Conservation (phyloP, 306 rosid genomes). For the Malus orientalis region DNA sequence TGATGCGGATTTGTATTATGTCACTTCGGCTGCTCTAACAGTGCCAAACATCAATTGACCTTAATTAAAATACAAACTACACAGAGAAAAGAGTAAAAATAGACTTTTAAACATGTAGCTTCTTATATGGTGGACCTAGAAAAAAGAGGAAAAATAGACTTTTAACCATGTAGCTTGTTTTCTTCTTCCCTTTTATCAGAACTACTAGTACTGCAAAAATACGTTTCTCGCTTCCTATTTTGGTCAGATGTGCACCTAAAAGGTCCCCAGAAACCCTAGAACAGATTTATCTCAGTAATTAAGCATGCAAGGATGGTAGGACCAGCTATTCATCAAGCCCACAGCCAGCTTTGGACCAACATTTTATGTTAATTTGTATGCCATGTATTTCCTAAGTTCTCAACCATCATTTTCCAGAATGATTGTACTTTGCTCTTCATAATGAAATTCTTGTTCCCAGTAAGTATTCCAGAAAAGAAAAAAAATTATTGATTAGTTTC, state of each 20-base stretch:
- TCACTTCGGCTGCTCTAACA: not conserved
- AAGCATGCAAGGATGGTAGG: constrained; percentile 12
- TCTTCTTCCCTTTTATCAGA: constrained; percentile 11
- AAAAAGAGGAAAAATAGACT: not conserved
- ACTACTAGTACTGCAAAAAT: not conserved
- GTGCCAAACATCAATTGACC: not conserved
- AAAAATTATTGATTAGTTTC: not conserved
- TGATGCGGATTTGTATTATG: not conserved
- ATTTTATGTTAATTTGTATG: not conserved
- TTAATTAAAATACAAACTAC: not conserved
- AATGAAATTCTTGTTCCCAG: not conserved
- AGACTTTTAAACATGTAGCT: not conserved
- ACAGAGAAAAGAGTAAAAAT: not conserved
- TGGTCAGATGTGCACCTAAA: not conserved
- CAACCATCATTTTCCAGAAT: not conserved
- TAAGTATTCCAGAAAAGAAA: not conserved
- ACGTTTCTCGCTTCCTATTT: constrained; percentile 9
- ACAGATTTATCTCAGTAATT: not conserved
- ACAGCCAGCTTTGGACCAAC: not conserved
- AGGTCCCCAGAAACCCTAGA: constrained; percentile 32
- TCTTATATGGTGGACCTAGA: not conserved
- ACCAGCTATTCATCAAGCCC: not conserved
- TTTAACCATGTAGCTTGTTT: not conserved
- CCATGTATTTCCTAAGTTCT: not conserved
- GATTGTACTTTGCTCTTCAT: not conserved